Base-by-base conservation (phyloP, 805 yeast species). In the Kuraishia piskuri region DNA sequence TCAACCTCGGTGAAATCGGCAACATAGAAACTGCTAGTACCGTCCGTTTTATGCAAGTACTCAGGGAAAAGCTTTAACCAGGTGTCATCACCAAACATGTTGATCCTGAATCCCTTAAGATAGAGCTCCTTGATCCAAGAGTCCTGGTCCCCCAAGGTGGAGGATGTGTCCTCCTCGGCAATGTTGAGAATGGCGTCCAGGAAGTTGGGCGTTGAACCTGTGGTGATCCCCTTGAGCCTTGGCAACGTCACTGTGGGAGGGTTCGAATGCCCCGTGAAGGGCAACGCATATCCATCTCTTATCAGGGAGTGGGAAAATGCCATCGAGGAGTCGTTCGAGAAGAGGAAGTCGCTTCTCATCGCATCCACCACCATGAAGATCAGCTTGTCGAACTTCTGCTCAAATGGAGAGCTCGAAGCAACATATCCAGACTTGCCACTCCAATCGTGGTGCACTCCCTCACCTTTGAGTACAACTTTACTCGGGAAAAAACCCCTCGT, bases 231-330 rank as follows among this genome's bases (percentile, higher is more conserved):
- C 68, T 94, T 94, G 51, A 94, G 73, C 55, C 99, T 77, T 0
- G 99, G 99, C 44, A 94, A 72, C 0, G 99, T 94, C 9, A 94
- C 99, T 0, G 99, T 94, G 2, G 99, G 99, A 1, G 99, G 98
- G 58, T 88, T 87, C 1, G 97, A 85, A 65, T 76, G 88, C 0
- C 96, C 96, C 0, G 99, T 94, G 66, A 82, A 91, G 0, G 97
- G 97, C 50, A 91, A 62, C 0, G 94, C 98, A 37, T 75, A 61
- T 10, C 96, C 95, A 0, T 73, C 59, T 52, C 79, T 76, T 8
- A 92, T 70, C 54, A 91, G 68, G 1, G 68, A 57, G 58, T 92
- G 98, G 0, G 87, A 77, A 61, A 79, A 81, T 0, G 62, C 46
- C 87, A 94, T 88, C 8, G 78, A 63, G 0, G 97, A 89, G 2